These are phyloP conservation scores for Albophoma yamanashiensis DNA, from an alignment of 2,329 filamentous ascomycete genomes.

Conservation along the genomic window DNA sequence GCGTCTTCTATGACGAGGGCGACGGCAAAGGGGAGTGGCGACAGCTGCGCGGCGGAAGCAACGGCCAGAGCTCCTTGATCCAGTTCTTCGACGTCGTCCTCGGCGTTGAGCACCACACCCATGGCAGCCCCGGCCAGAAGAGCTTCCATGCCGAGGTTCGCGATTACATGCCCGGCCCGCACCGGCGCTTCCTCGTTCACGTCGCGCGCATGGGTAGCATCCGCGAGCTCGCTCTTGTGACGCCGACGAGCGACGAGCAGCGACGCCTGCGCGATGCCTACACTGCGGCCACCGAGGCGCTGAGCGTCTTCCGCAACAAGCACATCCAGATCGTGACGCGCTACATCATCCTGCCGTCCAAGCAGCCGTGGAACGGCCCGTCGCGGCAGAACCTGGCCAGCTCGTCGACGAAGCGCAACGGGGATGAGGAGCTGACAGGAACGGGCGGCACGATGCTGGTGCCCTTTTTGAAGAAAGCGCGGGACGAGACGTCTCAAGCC, in stretches of 20 bases:
- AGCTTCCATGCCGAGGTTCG: constrained; percentile 59
- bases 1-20: constrained; percentile 75
- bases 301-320: constrained; percentile 68
- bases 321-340: constrained; percentile 84
- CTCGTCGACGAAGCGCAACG: constrained; percentile 24
- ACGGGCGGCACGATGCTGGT: constrained; percentile 83
- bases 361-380: constrained; percentile 20
- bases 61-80: constrained; percentile 85
- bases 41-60: constrained; percentile 80
- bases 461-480: constrained; percentile 78
- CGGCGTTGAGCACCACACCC: constrained; percentile 61
- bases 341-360: constrained; percentile 78
- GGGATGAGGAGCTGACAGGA: constrained; percentile 51
- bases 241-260: constrained; percentile 42
- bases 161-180: constrained; percentile 80
- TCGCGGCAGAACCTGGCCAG: constrained; percentile 31
- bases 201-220: constrained; percentile 64
- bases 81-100: constrained; percentile 88
- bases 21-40: constrained; percentile 56
- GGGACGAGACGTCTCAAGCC: constrained; percentile 61
- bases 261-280: constrained; percentile 37
- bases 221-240: constrained; percentile 50
- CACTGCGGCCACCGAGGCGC: constrained; percentile 62
- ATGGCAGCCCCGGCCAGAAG: constrained; percentile 21
- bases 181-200: constrained; percentile 66